Evolutionary conservation across 257 asterid species (phyloP).

Genomic region (Parsonsia alboflavescens): DNA sequence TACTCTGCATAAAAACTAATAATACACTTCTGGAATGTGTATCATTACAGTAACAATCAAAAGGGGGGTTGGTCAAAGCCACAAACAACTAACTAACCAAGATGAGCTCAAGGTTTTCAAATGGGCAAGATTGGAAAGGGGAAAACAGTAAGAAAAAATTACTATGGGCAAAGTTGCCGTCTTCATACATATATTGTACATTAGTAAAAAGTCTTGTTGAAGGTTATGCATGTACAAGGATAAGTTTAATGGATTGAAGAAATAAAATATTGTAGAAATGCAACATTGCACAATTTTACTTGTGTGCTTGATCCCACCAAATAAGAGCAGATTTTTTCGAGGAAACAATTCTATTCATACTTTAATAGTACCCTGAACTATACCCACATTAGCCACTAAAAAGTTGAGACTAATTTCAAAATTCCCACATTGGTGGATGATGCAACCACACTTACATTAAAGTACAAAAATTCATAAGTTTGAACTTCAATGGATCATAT

Average conservation of each 20-base stretch:
- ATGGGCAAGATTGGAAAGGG: constrained; percentile 73
- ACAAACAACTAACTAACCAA: constrained; percentile 16
- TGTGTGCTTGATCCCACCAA: neutral
- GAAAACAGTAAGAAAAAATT: constrained; percentile 30
- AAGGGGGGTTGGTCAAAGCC: neutral
- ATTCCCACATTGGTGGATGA: neutral
- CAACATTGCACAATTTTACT: neutral
- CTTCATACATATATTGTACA: neutral
- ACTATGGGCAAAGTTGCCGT: constrained; percentile 64
- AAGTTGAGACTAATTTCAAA: neutral
- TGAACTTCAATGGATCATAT: neutral
- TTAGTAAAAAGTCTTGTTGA: neutral
- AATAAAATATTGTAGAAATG: neutral
- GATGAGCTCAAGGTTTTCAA: constrained; percentile 3
- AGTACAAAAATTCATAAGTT: neutral
- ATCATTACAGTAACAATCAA: neutral
- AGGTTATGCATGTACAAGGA: neutral
- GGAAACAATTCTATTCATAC: neutral
- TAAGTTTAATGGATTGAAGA: neutral
- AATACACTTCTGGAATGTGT: neutral
- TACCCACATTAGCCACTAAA: neutral
- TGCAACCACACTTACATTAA: neutral
- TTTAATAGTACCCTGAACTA: neutral
- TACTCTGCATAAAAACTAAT: neutral
- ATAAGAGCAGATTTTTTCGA: neutral